Evolutionary conservation across 1,284 basidiomycete species (phyloP).

Genomic region (Heliocybe sulcata): DNA sequence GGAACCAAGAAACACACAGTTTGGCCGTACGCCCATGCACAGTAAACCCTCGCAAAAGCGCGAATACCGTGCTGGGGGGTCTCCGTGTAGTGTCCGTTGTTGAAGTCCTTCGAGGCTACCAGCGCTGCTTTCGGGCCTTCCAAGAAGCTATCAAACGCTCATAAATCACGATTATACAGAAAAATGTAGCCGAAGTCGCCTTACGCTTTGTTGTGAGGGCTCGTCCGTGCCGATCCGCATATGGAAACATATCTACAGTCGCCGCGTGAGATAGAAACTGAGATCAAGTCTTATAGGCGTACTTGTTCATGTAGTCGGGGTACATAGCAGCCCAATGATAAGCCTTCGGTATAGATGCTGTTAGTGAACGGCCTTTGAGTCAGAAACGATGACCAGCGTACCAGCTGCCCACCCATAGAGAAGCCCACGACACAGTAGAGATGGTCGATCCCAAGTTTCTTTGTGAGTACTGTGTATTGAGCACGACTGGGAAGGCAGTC

Average conservation of each 20-base stretch:
- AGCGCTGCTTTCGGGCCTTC: conserved; percentile 31
- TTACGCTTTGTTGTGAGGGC: conserved; percentile 30
- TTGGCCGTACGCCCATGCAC: conserved; percentile 31
- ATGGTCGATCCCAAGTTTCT: conserved; percentile 17
- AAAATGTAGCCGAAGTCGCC: too few species aligned
- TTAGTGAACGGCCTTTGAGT: not conserved
- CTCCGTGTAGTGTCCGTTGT: conserved; percentile 25
- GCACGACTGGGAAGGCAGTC: conserved; percentile 11
- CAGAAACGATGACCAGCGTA: conserved; percentile 6
- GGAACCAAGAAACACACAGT: conserved; percentile 16
- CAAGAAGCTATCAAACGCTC: conserved; percentile 23
- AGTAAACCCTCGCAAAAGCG: conserved; percentile 27
- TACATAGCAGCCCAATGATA: conserved; percentile 27
- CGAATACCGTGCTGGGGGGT: conserved; percentile 25
- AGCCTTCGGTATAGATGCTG: conserved; percentile 13
- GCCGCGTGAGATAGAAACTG: not conserved
- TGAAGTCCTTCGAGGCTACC: conserved; percentile 26
- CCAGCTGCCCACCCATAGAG: conserved; percentile 26
- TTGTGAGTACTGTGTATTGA: conserved; percentile 21
- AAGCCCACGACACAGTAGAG: conserved; percentile 22
- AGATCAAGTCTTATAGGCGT: not conserved
- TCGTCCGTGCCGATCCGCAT: conserved; percentile 28
- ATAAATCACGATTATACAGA: too few species aligned
- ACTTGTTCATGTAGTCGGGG: conserved; percentile 35
- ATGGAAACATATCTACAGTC: conserved; percentile 21